Evolutionary conservation across 352 stramenopile species (phyloP).

Genomic region (Pythium phragmiticola): DNA sequence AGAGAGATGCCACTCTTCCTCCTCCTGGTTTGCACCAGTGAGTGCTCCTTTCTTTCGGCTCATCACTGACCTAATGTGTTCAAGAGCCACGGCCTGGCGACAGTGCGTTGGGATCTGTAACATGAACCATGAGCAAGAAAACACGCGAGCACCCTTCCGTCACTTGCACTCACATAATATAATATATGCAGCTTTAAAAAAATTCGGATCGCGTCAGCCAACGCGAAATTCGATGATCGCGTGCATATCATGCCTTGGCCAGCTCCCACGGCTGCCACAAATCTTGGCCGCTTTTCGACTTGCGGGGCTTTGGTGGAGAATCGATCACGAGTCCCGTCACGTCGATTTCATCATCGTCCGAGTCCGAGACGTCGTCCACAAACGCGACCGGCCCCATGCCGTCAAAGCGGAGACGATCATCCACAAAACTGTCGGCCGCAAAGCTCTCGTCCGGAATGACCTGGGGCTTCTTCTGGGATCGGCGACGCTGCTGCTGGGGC

Average conservation of each 20-base stretch:
- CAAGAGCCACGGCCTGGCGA: too few relatives aligned
- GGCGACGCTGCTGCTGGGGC: not conserved
- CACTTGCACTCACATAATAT: too few relatives aligned
- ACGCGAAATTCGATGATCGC: too few relatives aligned
- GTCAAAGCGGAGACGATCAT: conserved; percentile 38
- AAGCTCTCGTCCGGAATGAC: conserved; percentile 17
- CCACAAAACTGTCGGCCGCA: conserved; percentile 28
- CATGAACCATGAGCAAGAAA: too few relatives aligned
- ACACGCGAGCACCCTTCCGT: too few relatives aligned
- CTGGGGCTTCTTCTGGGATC: conserved; percentile 5
- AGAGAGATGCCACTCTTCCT: conserved; percentile 9
- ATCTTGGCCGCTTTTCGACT: conserved; percentile 41
- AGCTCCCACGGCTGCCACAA: conserved; percentile 82
- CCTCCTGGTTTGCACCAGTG: not conserved
- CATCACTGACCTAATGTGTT: too few relatives aligned
- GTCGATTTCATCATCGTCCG: conserved; percentile 66
- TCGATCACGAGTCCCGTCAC: conserved; percentile 57
- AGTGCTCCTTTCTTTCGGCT: not conserved
- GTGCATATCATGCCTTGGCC: conserved; percentile 38
- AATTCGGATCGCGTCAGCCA: too few relatives aligned
- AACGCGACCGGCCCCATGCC: conserved; percentile 35
- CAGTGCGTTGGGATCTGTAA: too few relatives aligned
- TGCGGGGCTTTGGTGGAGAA: conserved; percentile 23
- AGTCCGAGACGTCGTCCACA: conserved; percentile 33
- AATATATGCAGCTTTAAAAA: too few relatives aligned